Base-by-base conservation (phyloP, 495 filamentous ascomycete genomes). In the Halenospora varia region DNA sequence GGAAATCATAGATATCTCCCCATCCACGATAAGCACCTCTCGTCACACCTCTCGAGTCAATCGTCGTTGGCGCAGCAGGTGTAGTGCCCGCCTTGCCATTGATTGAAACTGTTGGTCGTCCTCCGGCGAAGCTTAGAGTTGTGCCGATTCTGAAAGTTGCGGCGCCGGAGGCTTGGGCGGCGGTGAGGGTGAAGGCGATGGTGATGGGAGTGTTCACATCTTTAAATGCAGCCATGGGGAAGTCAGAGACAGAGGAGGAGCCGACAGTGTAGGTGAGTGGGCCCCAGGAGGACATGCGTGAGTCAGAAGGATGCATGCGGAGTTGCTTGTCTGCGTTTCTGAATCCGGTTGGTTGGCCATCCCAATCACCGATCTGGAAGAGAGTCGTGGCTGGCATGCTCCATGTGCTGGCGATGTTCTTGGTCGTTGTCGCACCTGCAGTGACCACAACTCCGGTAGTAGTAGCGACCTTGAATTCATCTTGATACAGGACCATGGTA, bases 151-250 rank as follows among this genome's bases (percentile, higher is more conserved):
- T 72, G 25, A 88, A 69, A 1, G 83, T 88, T 0, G 79, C 75
- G 1, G 81, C 75, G 0, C 76, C 77, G 2, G 73, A 66, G 2
- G 73, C 71, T 44, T 79, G 0, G 35, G 73, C 70, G 15, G 79
- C 73, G 0, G 67, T 71, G 0, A 86, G 71, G 3, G 76, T 83
- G 62, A 87, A 83, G 24, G 71, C 74, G 67, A 88, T 87, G 0
- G 78, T 87, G 15, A 84, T 72, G 0, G 83, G 82, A 51, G 76
- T 78, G 67, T 87, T 87, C 17, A 82, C 76, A 52, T 62, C 68
- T 67, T 86, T 81, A 73, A 86, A 84, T 35, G 85, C 61, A 0
- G 83, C 84, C 85, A 88, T 87, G 10, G 84, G 85, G 68, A 87
- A 84, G 41, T 78, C 73, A 1, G 64, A 63, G 2, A 80, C 63